phyloP scores from a whole-genome alignment of 805 yeast genomes.

The Kluyveromyces aestuarii region DNA sequence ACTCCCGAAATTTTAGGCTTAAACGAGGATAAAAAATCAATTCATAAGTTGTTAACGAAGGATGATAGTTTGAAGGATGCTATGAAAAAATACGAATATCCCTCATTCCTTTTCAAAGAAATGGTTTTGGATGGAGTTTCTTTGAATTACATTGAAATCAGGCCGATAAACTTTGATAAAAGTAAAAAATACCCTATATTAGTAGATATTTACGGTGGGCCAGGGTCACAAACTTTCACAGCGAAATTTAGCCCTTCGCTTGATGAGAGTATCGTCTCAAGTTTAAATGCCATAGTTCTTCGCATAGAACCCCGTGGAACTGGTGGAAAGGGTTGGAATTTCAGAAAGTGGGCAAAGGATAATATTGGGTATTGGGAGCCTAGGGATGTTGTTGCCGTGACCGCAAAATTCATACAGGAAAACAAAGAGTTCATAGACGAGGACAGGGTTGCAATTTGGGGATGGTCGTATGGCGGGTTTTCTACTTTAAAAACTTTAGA shows the following conservation, averaged over 20 bases:
- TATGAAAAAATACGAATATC: constrained; percentile 36
- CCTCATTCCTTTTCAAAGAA: constrained; percentile 33
- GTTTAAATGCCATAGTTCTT: constrained; percentile 50
- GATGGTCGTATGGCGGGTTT: constrained; percentile 86
- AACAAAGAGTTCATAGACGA: constrained; percentile 38
- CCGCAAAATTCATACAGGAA: constrained; percentile 39
- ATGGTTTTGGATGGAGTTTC: constrained; percentile 32
- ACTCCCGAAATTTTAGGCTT: constrained; percentile 3
- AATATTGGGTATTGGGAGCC: constrained; percentile 73
- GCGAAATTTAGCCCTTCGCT: constrained; percentile 42
- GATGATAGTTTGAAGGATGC: constrained; percentile 8
- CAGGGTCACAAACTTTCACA: constrained; percentile 58
- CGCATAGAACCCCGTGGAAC: constrained; percentile 78
- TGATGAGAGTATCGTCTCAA: constrained; percentile 50
- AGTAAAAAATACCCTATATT: constrained; percentile 48
- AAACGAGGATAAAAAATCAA: constrained; percentile 1
- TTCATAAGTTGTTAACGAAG: constrained; percentile 8
- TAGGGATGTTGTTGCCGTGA: constrained; percentile 48
- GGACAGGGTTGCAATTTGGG: constrained; percentile 63
- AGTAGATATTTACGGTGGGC: constrained; percentile 72
- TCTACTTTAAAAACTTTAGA: constrained; percentile 67
- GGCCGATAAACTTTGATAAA: constrained; percentile 48
- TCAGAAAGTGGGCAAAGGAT: constrained; percentile 44
- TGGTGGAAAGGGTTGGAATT: constrained; percentile 68
- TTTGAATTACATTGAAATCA: constrained; percentile 50